Percentiles rank a stretch among this genome's conserved stretches.
Evolutionary conservation across 2,329 filamentous ascomycete species (phyloP).

Genomic region (Gyromitra esculenta): DNA sequence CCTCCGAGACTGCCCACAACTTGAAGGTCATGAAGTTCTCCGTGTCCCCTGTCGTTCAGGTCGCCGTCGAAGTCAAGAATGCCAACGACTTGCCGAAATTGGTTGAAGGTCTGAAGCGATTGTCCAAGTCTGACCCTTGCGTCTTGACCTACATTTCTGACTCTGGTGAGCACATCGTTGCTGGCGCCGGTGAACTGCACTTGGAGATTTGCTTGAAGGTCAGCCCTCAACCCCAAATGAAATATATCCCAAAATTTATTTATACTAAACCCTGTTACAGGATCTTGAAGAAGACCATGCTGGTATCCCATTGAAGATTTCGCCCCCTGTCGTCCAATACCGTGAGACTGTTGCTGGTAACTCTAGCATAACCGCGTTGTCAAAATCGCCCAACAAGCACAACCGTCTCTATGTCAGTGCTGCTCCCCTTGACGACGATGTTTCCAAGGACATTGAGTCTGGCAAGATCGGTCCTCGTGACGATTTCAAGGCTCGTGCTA

Average conservation of each 20-base stretch:
- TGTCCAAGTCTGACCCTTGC: conserved; percentile 99
- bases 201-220: conserved; percentile 98
- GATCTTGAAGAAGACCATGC: conserved; percentile 99
- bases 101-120: conserved; percentile 99
- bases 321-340: conserved; percentile 97
- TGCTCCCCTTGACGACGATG: conserved; percentile 89
- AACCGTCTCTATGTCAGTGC: conserved; percentile 99
- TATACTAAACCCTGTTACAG: background rate
- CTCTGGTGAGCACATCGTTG: conserved; percentile 98
- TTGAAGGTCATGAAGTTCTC: conserved; percentile 99
- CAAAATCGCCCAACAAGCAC: conserved; percentile 99
- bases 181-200: conserved; percentile 98
- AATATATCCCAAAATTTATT: background rate
- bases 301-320: conserved; percentile 96
- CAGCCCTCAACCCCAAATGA: background rate
- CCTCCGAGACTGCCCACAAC: conserved; percentile 97
- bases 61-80: conserved; percentile 99
- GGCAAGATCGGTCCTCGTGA: conserved; percentile 95
- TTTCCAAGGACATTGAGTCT: conserved; percentile 85
- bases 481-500: conserved; percentile 98
- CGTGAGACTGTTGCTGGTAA: conserved; percentile 88
- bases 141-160: conserved; percentile 88
- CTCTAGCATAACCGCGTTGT: conserved; percentile 95
- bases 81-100: conserved; percentile 99
- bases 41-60: conserved; percentile 97